Evolutionary conservation across 768 basidiomycete species (phyloP).

Genomic region (Thelephora aurantiotincta): DNA sequence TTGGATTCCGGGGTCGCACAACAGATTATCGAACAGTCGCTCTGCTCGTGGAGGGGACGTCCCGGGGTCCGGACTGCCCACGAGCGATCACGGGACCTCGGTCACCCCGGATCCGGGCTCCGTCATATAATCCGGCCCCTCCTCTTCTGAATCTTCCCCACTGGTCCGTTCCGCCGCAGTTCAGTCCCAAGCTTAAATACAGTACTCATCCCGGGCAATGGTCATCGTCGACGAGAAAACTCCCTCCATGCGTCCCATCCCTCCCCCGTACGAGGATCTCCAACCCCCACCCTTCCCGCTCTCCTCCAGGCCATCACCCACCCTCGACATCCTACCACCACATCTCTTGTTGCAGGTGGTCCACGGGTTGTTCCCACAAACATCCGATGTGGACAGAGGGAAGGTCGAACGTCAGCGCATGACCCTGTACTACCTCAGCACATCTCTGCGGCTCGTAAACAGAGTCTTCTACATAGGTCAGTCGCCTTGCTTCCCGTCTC

Average conservation of each 20-base stretch:
- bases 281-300: conserved; percentile 23
- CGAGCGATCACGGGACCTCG: conserved; percentile 10
- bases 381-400: conserved; percentile 23
- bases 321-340: conserved; percentile 30
- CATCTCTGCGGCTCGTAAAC: conserved; percentile 49
- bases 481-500: conserved; percentile 7
- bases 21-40: no score
- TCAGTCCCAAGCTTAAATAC: conserved; percentile 4
- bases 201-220: conserved; percentile 15
- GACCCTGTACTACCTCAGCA: conserved; percentile 59
- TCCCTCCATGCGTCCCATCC: conserved; percentile 17
- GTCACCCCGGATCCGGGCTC: conserved; percentile 11
- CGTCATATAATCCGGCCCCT: no score
- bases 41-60: conserved; percentile 2
- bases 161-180: not conserved
- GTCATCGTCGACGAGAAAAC: conserved; percentile 33
- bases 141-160: not conserved
- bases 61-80: conserved; percentile 12
- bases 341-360: conserved; percentile 61
- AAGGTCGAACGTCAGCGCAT: conserved; percentile 41
- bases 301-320: conserved; percentile 3
- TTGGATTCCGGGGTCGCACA: not conserved
- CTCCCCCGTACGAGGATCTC: conserved; percentile 20
- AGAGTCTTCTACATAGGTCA: conserved; percentile 53
- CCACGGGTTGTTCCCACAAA: conserved; percentile 45